Evolutionary conservation across 139 green algal genomes (phyloP).

Genomic region (Edaphochlamys debaryana): DNA sequence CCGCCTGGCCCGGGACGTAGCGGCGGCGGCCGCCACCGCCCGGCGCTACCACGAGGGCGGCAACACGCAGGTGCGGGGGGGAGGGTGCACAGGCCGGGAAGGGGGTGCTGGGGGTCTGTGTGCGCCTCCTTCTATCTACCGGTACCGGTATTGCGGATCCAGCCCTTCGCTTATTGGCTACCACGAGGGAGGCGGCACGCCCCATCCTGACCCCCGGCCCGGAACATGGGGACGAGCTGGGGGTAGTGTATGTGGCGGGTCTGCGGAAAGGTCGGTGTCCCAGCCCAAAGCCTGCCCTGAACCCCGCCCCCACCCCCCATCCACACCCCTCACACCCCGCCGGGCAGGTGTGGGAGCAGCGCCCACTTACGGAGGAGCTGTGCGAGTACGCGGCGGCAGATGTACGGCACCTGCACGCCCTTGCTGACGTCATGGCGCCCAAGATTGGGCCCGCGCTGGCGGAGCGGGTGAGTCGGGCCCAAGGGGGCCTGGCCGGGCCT

Average conservation of each 20-base stretch:
- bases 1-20: slow-evolving; percentile 16
- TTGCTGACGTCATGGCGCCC: slow-evolving; percentile 27
- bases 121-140: background rate
- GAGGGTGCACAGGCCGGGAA: background rate
- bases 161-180: too few relatives aligned
- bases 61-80: slow-evolving; percentile 18
- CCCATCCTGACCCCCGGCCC: too few relatives aligned
- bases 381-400: slow-evolving; percentile 44
- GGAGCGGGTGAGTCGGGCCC: slow-evolving; percentile 1
- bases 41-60: slow-evolving; percentile 38
- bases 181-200: too few relatives aligned
- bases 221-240: too few relatives aligned
- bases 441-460: slow-evolving; percentile 21
- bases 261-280: background rate
- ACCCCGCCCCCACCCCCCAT: background rate
- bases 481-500: background rate
- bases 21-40: background rate
- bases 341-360: slow-evolving; percentile 43
- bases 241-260: too few relatives aligned
- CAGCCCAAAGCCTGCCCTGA: background rate
- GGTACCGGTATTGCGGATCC: too few relatives aligned
- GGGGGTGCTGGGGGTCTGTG: background rate
- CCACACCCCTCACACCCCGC: background rate
- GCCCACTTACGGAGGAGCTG: slow-evolving; percentile 37
- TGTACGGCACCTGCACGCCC: slow-evolving; percentile 48